These are phyloP conservation scores for Pterocarpus macrocarpus DNA, from an alignment of 306 rosid species.

Conservation along the genomic window DNA sequence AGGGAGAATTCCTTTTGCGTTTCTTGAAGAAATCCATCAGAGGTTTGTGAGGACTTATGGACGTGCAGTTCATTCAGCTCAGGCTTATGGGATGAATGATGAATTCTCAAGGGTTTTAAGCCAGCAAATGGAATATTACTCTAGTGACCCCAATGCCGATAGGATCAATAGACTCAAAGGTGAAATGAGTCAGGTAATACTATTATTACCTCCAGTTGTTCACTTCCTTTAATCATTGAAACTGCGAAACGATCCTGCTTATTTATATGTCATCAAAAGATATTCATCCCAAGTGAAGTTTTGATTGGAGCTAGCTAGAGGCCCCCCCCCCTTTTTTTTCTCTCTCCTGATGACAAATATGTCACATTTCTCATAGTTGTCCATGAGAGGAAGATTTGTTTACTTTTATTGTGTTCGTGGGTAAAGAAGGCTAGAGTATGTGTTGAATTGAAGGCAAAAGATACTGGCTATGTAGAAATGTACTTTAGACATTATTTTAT, in stretches of 20 bases:
- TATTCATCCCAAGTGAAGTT: too few relatives aligned
- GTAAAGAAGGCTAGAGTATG: too few relatives aligned
- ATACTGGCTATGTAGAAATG: background rate
- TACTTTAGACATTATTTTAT: background rate
- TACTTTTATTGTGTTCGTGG: background rate
- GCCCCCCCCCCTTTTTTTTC: too few relatives aligned
- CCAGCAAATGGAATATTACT: conserved; percentile 52
- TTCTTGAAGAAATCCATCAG: conserved; percentile 96
- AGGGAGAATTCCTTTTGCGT: conserved; percentile 96
- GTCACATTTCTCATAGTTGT: too few relatives aligned
- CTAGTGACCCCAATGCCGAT: conserved; percentile 97
- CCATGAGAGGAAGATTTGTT: conserved; percentile 2
- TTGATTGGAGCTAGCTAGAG: too few relatives aligned
- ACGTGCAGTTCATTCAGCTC: conserved; percentile 85
- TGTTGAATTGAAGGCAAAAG: background rate
- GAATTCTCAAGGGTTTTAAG: conserved; percentile 90
- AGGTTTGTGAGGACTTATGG: conserved; percentile 89
- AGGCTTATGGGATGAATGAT: conserved; percentile 93
- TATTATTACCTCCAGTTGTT: background rate
- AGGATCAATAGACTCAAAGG: conserved; percentile 93
- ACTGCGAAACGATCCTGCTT: background rate
- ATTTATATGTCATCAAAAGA: background rate
- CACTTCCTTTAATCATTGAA: background rate
- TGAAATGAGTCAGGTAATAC: conserved; percentile 96
- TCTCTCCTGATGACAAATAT: too few relatives aligned